These are phyloP conservation scores for Thozetella sp. DNA, from an alignment of 495 filamentous ascomycete species.

Conservation along the genomic window DNA sequence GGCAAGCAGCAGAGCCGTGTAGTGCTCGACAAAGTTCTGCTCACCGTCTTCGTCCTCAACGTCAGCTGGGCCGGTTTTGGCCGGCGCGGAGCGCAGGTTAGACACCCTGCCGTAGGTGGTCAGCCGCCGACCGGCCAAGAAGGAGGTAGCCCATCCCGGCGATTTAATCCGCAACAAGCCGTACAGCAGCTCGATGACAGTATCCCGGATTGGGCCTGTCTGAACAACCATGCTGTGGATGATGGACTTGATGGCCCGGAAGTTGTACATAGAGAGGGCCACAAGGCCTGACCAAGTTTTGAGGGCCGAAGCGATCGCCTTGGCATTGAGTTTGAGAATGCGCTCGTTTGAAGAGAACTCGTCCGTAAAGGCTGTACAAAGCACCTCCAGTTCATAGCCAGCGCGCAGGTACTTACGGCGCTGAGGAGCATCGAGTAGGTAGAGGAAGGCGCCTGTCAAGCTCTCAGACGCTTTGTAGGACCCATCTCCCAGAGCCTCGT, in stretches of 20 bases:
- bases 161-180: slow-evolving; percentile 92
- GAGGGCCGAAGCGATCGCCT: slow-evolving; percentile 82
- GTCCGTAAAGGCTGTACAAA: slow-evolving; percentile 90
- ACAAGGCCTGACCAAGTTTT: slow-evolving; percentile 94
- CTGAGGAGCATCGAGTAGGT: slow-evolving; percentile 82
- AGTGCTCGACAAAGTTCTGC: slow-evolving; percentile 89
- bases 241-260: slow-evolving; percentile 80
- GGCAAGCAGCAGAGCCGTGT: slow-evolving; percentile 85
- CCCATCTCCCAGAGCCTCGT: slow-evolving; percentile 86
- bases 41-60: slow-evolving; percentile 66
- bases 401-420: slow-evolving; percentile 77
- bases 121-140: slow-evolving; percentile 86
- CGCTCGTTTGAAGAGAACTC: slow-evolving; percentile 72
- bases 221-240: slow-evolving; percentile 77
- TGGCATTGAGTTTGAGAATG: slow-evolving; percentile 80
- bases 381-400: slow-evolving; percentile 77
- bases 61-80: slow-evolving; percentile 48
- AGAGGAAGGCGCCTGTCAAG: slow-evolving; percentile 80
- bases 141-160: slow-evolving; percentile 94
- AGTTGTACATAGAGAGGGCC: slow-evolving; percentile 80
- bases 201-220: slow-evolving; percentile 65
- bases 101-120: slow-evolving; percentile 94
- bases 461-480: slow-evolving; percentile 90
- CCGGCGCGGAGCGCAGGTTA: slow-evolving; percentile 66
- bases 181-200: slow-evolving; percentile 83